Percentiles rank a stretch among this genome's conserved stretches.
These are phyloP conservation scores for Coelastrella sp. DNA, from an alignment of 139 green algal genomes.

Conservation along the genomic window DNA sequence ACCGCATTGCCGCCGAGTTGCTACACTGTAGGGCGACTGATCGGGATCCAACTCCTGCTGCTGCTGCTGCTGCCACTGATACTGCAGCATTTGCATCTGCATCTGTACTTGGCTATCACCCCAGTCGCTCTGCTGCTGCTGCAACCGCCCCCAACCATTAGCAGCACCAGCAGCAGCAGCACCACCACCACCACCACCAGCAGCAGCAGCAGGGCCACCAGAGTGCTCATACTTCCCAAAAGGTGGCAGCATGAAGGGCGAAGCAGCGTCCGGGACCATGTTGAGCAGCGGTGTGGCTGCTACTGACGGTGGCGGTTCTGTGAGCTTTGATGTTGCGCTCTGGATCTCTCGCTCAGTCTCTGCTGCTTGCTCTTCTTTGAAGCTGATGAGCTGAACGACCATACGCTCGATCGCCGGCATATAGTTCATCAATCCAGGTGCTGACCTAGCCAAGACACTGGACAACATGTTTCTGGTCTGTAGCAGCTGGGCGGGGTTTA, in stretches of 20 bases:
- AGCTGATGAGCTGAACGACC: slow-evolving; percentile 9
- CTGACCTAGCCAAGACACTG: not conserved
- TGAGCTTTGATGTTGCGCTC: not conserved
- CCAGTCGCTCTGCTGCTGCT: slow-evolving; percentile 11
- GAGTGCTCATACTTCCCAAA: too few relatives aligned
- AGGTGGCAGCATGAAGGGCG: not conserved
- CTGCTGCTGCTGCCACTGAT: not conserved
- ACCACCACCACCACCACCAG: not conserved
- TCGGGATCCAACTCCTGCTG: slow-evolving; percentile 1
- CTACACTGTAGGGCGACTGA: not conserved
- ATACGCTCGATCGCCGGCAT: slow-evolving; percentile 39
- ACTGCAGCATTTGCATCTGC: not conserved
- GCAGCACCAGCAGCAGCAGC: not conserved
- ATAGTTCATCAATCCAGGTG: slow-evolving; percentile 15
- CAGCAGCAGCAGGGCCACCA: not conserved
- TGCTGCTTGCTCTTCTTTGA: slow-evolving; percentile 3
- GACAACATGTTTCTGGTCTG: slow-evolving; percentile 34
- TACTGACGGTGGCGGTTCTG: not conserved
- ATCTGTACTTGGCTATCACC: not conserved
- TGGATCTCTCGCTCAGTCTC: not conserved
- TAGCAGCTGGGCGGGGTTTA: slow-evolving; percentile 31
- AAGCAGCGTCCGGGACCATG: not conserved
- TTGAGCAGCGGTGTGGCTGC: not conserved
- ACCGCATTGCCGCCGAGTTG: slow-evolving; percentile 2
- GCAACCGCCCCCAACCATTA: not conserved